A percentile compares a stretch with the other conserved stretches of the same genome.
phyloP scores from a whole-genome alignment of 2,329 filamentous ascomycete genomes.

The Aspergillus sergii region DNA sequence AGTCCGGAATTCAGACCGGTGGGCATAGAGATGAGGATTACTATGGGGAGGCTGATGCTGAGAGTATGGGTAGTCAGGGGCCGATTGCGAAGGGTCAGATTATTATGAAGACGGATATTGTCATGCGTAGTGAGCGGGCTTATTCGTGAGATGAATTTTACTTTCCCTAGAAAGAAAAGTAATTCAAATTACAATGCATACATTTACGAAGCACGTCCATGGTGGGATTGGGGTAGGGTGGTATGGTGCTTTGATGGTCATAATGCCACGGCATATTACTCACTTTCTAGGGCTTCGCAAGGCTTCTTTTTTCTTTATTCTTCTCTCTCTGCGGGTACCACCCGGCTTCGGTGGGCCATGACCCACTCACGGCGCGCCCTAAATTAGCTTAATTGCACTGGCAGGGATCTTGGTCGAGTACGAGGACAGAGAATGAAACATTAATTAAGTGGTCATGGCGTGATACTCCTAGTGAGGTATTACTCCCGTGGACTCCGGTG shows the following conservation, averaged over 20 bases:
- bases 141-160: neutral
- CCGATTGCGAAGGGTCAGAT: conserved; percentile 9
- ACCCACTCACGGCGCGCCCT: neutral
- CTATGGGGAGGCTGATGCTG: conserved; percentile 1
- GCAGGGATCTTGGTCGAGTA: neutral
- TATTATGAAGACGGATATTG: conserved; percentile 10
- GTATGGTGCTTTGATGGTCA: neutral
- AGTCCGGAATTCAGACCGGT: neutral
- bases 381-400: neutral
- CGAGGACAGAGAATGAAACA: neutral
- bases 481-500: neutral
- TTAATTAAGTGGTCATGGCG: neutral
- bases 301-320: neutral
- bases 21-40: neutral
- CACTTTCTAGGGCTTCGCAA: neutral
- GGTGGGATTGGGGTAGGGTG: neutral
- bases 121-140: conserved; percentile 6
- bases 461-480: neutral
- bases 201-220: neutral
- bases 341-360: neutral
- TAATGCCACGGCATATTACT: neutral
- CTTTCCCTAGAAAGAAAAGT: neutral
- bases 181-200: neutral
- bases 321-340: neutral
- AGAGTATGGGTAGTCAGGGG: conserved; percentile 8